Conservation (phyloP, 176 grass and related monocot genomes). For the maize (Zea mays) region Zm-B73-REFERENCE-NAM-5.0 NC_050102.1:165173501-165174000, state of each 20-base stretch:
- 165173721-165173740: not conserved
- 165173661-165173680: not conserved
- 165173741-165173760: not conserved
- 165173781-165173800: not conserved
- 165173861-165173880: not conserved
- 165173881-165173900: not conserved
- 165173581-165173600: not conserved
- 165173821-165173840: too few relatives aligned
- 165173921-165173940: not conserved
- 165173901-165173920: not conserved
- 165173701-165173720: not conserved
- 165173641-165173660: constrained; percentile 6
- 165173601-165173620: not conserved
- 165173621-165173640: not conserved
- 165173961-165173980: not conserved
- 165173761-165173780: not conserved
- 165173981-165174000: not conserved
- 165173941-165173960: constrained; percentile 2
- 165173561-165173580: not conserved
- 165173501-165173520: not conserved
- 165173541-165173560: constrained; percentile 19
- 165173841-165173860: not conserved
- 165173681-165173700: too few relatives aligned
- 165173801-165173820: not conserved
- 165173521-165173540: constrained; percentile 27